Conservation (phyloP, 225 moss, liverwort and hornwort genomes). For the Marchantia paleacea region DNA sequence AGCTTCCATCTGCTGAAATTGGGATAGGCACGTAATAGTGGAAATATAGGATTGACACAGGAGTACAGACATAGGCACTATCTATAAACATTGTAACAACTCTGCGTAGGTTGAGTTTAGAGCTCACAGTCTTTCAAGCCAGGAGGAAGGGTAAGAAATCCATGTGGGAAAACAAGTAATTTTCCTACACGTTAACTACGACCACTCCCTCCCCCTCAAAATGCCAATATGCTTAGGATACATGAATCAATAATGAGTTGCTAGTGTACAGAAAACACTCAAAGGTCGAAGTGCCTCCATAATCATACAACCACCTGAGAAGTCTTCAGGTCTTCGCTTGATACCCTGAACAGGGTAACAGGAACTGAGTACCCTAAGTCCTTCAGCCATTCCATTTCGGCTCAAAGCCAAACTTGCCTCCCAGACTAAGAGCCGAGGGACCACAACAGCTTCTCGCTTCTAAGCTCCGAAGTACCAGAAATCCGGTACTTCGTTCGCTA, state of each 20-base stretch:
- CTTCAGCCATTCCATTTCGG: constrained; percentile 4
- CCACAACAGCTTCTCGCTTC: constrained; percentile 8
- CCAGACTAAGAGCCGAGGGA: constrained; percentile 5
- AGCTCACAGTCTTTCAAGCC: constrained; percentile 4
- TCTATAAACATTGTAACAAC: constrained; percentile 12
- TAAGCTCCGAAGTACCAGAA: constrained; percentile 45
- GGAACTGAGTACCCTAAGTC: neutral
- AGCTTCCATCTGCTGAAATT: neutral
- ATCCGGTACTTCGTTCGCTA: constrained; percentile 27
- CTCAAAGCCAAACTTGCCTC: neutral
- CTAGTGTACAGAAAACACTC: constrained; percentile 24
- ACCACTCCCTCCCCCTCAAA: neutral
- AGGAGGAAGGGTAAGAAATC: neutral
- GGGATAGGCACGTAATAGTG: neutral
- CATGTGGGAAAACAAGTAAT: constrained; percentile 22
- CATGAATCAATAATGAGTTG: constrained; percentile 22
- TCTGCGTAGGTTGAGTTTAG: neutral
- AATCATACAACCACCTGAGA: constrained; percentile 12
- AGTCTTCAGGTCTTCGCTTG: constrained; percentile 15
- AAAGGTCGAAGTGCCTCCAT: constrained; percentile 9
- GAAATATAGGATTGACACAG: neutral
- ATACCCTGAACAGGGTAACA: constrained; percentile 12
- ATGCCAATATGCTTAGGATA: neutral
- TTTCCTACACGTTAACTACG: constrained; percentile 14
- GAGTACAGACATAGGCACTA: neutral